These are phyloP conservation scores for Ogataea paradorogensis DNA, from an alignment of 805 yeast genomes.

Conservation along the genomic window DNA sequence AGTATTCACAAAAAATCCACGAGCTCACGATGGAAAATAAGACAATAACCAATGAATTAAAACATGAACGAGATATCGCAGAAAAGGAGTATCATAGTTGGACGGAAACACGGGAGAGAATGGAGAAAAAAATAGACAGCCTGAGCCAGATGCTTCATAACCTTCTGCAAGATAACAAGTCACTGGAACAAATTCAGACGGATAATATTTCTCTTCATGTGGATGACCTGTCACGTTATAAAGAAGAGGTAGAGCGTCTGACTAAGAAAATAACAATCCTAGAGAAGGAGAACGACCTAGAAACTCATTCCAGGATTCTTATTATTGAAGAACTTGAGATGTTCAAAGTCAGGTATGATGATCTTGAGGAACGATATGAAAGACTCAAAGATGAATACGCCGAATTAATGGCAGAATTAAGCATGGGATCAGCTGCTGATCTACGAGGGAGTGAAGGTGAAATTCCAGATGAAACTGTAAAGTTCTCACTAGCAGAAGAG, in stretches of 20 bases:
- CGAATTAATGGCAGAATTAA: constrained; percentile 26
- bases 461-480: constrained; percentile 6
- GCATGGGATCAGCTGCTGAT: constrained; percentile 9
- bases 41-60: constrained; percentile 24
- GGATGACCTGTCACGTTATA: constrained; percentile 12
- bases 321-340: constrained; percentile 55
- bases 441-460: background rate
- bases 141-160: constrained; percentile 21
- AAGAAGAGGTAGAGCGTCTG: constrained; percentile 25
- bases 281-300: constrained; percentile 50
- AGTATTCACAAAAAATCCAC: constrained; percentile 25
- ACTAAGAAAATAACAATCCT: constrained; percentile 33
- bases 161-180: constrained; percentile 15
- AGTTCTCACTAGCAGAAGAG: constrained; percentile 21
- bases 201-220: constrained; percentile 12
- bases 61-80: constrained; percentile 29
- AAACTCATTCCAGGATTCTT: constrained; percentile 47
- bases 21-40: constrained; percentile 28
- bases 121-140: constrained; percentile 27
- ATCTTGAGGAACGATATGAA: constrained; percentile 29
- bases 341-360: constrained; percentile 37
- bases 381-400: constrained; percentile 30
- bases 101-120: constrained; percentile 24
- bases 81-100: constrained; percentile 32
- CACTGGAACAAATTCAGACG: constrained; percentile 12